A percentile compares a stretch with the other conserved stretches of the same genome.
Conservation (phyloP, 805 yeast genomes). For the Ogataea salicorniae region DNA sequence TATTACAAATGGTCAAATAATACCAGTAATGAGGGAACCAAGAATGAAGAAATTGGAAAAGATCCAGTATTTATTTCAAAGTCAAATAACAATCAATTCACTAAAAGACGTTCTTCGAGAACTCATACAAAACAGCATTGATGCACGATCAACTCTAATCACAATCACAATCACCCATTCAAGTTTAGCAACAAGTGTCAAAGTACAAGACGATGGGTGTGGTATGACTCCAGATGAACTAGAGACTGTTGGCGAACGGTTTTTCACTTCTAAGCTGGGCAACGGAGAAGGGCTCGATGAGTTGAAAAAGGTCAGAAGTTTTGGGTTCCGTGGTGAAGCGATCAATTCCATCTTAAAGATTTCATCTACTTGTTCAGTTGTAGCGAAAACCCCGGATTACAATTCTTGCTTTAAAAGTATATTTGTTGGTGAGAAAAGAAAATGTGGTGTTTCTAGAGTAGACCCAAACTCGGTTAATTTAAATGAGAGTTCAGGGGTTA, state of each 20-base stretch:
- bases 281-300: conserved; percentile 20
- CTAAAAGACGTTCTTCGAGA: conserved; percentile 42
- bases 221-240: conserved; percentile 57
- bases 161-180: conserved; percentile 17
- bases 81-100: conserved; percentile 32
- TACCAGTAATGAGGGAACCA: background rate
- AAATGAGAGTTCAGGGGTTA: conserved; percentile 32
- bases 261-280: conserved; percentile 52
- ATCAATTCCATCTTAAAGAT: conserved; percentile 48
- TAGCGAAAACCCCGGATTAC: conserved; percentile 36
- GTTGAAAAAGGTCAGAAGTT: conserved; percentile 35
- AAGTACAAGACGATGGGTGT: conserved; percentile 63
- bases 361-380: conserved; percentile 38
- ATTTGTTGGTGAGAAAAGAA: conserved; percentile 13
- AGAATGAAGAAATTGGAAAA: conserved; percentile 1
- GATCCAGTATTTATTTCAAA: conserved; percentile 6
- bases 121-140: conserved; percentile 50
- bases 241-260: conserved; percentile 38
- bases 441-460: background rate
- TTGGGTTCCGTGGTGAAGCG: conserved; percentile 76
- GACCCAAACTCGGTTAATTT: background rate
- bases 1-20: too few relatives aligned
- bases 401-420: conserved; percentile 25
- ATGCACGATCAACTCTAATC: conserved; percentile 43
- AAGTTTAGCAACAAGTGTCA: conserved; percentile 28